A percentile compares a stretch with the other conserved stretches of the same genome.
Evolutionary conservation across 2,329 filamentous ascomycete species (phyloP).

Genomic region (Ophiostoma angusticollis): DNA sequence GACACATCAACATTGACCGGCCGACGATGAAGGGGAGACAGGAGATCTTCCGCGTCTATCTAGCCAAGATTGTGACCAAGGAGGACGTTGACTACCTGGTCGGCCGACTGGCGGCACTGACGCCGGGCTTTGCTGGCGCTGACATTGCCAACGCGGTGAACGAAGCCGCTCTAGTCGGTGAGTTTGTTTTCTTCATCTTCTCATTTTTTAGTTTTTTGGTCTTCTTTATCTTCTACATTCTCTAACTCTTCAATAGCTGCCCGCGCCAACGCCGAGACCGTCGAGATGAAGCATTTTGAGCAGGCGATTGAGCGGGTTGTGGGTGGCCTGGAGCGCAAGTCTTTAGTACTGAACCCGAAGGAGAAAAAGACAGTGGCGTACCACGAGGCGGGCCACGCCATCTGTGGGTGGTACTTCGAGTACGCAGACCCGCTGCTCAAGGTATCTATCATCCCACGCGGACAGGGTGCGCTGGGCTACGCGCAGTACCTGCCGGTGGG

Average conservation of each 20-base stretch:
- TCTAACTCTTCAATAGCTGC: conserved; percentile 46
- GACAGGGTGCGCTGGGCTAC: conserved; percentile 85
- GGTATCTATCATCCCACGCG: conserved; percentile 95
- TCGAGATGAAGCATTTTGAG: conserved; percentile 87
- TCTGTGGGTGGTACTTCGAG: conserved; percentile 96
- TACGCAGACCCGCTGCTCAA: conserved; percentile 96
- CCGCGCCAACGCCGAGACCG: conserved; percentile 63
- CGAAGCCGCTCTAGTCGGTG: conserved; percentile 91
- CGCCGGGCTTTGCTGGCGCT: conserved; percentile 91
- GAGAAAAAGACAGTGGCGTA: conserved; percentile 59
- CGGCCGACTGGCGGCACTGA: conserved; percentile 80
- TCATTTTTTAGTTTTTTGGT: background rate
- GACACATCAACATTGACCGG: conserved; percentile 88
- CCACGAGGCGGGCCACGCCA: conserved; percentile 83
- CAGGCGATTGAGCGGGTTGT: conserved; percentile 95
- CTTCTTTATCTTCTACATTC: background rate
- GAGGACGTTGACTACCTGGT: conserved; percentile 81
- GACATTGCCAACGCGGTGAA: conserved; percentile 99
- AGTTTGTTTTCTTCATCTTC: conserved; percentile 21
- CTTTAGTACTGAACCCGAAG: conserved; percentile 77
- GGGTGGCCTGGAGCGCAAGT: conserved; percentile 94
- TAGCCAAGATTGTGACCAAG: conserved; percentile 86
- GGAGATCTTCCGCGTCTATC: conserved; percentile 90
- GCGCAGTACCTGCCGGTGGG: conserved; percentile 89
- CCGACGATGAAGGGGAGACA: conserved; percentile 94